These are phyloP conservation scores for Pythium dissimile DNA, from an alignment of 352 stramenopile genomes.

Conservation along the genomic window DNA sequence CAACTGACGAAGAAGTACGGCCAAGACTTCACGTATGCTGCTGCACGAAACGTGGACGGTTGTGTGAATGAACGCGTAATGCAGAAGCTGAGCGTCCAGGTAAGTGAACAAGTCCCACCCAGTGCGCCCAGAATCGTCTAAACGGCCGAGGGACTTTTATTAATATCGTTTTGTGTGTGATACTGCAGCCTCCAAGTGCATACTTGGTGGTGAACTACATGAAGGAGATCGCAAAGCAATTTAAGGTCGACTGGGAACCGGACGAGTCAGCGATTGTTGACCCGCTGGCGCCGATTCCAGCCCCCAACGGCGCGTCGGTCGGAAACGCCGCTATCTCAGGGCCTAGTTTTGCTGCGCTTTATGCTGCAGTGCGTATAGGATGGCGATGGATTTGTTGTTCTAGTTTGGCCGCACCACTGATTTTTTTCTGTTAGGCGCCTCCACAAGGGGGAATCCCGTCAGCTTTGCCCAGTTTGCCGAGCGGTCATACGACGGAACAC, in stretches of 20 bases:
- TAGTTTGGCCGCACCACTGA: no score
- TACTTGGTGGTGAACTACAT: constrained; percentile 96
- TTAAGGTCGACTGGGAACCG: constrained; percentile 93
- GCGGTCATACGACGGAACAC: constrained; percentile 14
- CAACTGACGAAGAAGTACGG: constrained; percentile 88
- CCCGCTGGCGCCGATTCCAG: constrained; percentile 83
- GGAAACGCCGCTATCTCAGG: constrained; percentile 75
- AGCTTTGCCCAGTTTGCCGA: constrained; percentile 39
- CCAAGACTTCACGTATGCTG: constrained; percentile 83
- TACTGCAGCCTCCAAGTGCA: constrained; percentile 82
- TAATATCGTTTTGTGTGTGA: not conserved
- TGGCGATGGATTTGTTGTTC: constrained; percentile 1
- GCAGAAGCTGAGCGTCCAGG: constrained; percentile 91
- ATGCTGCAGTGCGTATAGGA: constrained; percentile 43
- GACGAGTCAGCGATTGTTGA: constrained; percentile 72
- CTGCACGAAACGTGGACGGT: constrained; percentile 82
- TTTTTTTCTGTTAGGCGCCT: no score
- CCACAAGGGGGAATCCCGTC: constrained; percentile 40
- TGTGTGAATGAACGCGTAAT: constrained; percentile 92
- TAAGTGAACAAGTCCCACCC: constrained; percentile 6
- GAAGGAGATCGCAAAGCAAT: constrained; percentile 94
- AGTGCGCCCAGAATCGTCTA: no score
- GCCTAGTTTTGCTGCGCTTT: constrained; percentile 72
- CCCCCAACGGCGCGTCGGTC: constrained; percentile 86
- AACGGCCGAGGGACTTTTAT: no score